Base-by-base conservation (phyloP, 225 moss, liverwort and hornwort species). In the Antitrichia curtipendula region DNA sequence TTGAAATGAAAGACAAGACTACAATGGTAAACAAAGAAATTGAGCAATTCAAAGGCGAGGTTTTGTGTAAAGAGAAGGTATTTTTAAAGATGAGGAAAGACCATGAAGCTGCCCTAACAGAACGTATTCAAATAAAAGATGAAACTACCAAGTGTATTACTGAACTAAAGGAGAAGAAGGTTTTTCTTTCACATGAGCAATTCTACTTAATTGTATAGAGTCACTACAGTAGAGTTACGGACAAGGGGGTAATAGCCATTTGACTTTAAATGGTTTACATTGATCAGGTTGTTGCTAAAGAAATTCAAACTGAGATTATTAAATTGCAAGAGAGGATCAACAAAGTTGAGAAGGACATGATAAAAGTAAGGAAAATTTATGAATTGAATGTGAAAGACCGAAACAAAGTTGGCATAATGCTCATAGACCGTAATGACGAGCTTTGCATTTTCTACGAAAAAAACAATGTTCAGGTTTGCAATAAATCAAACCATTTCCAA, bases 401-500 rank as follows among this genome's bases (percentile, higher is more conserved):
- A 22, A 98, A 98, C 54, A 90, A 95, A 86, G 88, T 84, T 23
- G 96, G 96, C 47, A 90, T 98, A 53, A 88, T 93, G n/a, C 91
- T 98, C 40, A 95, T 98, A 53, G 96, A 98, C 25, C 92, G 96
- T 60, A 96, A 98, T 20, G 96, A 96, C 47, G 98, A 98, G 88
- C 94, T 98, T 23, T 98, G 98, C 63, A 96, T 96, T 87, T 87
- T 98, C 59, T 98, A 98, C 7, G 96, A 96, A 88, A 98, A 96
- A 47, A 87, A 86, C 6, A 96, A 96, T 85, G 96, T 98, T 45
- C 98, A 96, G 93, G 97, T 97, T 79, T 12, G 61, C 21, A 74
- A 50, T 10, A n/a, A 38, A 80, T 83, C 22, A 85, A 6, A 36
- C 49, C 12, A 61, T n/a, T 54, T 85, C 0, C 76, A 2, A 27